A percentile compares a stretch with the other conserved stretches of the same genome.
Evolutionary conservation across 106 monocot species (phyloP).

Genomic region (Dendrobium huoshanense): DNA sequence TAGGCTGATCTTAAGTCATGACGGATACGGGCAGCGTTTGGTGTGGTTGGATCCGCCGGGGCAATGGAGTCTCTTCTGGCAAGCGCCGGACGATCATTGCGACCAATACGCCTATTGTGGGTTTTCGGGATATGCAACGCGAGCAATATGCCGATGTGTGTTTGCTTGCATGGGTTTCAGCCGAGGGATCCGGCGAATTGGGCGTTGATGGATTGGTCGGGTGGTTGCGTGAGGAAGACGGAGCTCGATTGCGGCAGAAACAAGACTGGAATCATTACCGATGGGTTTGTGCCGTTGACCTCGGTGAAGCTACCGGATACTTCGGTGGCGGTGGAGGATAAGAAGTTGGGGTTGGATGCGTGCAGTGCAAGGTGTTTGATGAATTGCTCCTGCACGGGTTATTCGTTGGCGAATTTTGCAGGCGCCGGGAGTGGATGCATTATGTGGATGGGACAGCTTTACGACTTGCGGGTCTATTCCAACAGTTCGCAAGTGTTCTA

Average conservation of each 20-base stretch:
- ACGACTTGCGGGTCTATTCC: constrained; percentile 22
- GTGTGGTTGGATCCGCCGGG: constrained; percentile 7
- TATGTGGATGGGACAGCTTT: constrained; percentile 34
- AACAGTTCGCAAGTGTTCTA: constrained; percentile 39
- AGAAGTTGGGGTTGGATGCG: constrained; percentile 10
- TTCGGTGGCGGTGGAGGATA: constrained; percentile 2
- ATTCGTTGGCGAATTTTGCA: constrained; percentile 12
- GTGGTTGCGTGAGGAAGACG: constrained; percentile 25
- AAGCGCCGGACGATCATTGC: constrained; percentile 20
- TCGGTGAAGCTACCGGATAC: constrained; percentile 2
- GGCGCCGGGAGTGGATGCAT: constrained; percentile 37
- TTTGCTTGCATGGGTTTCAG: constrained; percentile 42
- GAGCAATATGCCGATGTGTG: constrained; percentile 26
- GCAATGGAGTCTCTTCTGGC: constrained; percentile 27
- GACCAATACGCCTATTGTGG: constrained; percentile 32
- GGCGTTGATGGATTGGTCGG: constrained; percentile 8
- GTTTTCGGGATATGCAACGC: constrained; percentile 31
- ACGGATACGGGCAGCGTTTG: constrained; percentile 7
- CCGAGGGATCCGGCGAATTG: constrained; percentile 15
- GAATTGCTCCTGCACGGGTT: constrained; percentile 32
- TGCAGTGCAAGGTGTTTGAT: constrained; percentile 21
- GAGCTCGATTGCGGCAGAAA: constrained; percentile 22
- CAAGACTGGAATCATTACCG: constrained; percentile 15
- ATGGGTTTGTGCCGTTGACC: constrained; percentile 8
- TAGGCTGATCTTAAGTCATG: not conserved